These are phyloP conservation scores for Yamadazyma sp. DNA, from an alignment of 805 yeast genomes.

Conservation along the genomic window DNA sequence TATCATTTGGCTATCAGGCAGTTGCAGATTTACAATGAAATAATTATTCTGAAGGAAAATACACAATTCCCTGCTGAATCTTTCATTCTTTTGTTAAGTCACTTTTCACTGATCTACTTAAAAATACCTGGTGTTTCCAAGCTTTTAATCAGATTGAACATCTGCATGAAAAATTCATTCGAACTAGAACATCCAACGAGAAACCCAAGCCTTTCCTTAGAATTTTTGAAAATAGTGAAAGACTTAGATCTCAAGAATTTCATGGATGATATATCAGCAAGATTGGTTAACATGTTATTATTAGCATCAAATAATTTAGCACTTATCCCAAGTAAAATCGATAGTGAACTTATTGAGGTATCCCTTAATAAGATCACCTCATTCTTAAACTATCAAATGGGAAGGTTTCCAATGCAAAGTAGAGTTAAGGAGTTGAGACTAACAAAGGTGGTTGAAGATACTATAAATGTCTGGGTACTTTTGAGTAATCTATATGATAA, in stretches of 20 bases:
- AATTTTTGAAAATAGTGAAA: slow-evolving; percentile 1
- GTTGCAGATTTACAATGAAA: slow-evolving; percentile 16
- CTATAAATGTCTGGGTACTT: slow-evolving; percentile 30
- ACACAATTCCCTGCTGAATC: slow-evolving; percentile 18
- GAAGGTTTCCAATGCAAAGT: slow-evolving; percentile 29
- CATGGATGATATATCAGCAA: slow-evolving; percentile 5
- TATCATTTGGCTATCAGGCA: slow-evolving; percentile 22
- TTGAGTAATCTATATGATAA: slow-evolving; percentile 15
- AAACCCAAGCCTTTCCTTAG: neutral
- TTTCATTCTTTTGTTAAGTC: slow-evolving; percentile 15
- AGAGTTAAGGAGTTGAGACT: slow-evolving; percentile 19
- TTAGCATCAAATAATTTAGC: slow-evolving; percentile 1
- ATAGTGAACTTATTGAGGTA: neutral
- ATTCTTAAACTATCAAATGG: slow-evolving; percentile 29
- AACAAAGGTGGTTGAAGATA: slow-evolving; percentile 22
- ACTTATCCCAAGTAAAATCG: neutral
- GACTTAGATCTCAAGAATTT: slow-evolving; percentile 2
- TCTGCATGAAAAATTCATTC: slow-evolving; percentile 8
- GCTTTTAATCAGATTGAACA: slow-evolving; percentile 14
- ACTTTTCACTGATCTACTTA: slow-evolving; percentile 11
- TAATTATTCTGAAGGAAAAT: slow-evolving; percentile 8
- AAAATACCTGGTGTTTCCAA: slow-evolving; percentile 17
- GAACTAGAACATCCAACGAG: neutral
- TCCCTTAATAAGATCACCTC: slow-evolving; percentile 5
- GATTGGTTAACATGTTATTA: slow-evolving; percentile 1